Evolutionary conservation across 208 protist species (phyloP).

Genomic region (Trypanosomatidae sp.): DNA sequence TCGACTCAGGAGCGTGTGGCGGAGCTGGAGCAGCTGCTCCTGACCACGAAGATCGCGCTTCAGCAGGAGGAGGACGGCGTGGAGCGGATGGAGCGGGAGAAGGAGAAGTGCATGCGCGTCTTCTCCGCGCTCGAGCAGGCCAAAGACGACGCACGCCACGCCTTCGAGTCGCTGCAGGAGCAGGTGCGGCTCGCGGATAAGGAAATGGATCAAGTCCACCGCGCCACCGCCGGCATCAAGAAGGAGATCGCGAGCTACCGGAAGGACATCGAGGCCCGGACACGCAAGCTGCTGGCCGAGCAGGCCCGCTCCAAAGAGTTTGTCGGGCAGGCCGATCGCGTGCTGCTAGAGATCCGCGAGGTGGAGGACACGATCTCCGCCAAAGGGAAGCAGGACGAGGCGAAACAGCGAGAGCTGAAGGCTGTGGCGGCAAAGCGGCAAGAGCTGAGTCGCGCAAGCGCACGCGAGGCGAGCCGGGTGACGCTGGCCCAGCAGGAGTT

Average conservation of each 20-base stretch:
- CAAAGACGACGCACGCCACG: conserved; percentile 32
- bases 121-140: conserved; percentile 53
- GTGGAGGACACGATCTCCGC: conserved; percentile 78
- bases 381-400: conserved; percentile 65
- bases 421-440: conserved; percentile 74
- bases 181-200: conserved; percentile 64
- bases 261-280: conserved; percentile 75
- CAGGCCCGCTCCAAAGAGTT: conserved; percentile 85
- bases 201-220: conserved; percentile 72
- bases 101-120: conserved; percentile 57
- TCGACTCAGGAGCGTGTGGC: conserved; percentile 64
- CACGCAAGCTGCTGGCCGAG: conserved; percentile 83
- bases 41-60: conserved; percentile 51
- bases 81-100: conserved; percentile 65
- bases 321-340: conserved; percentile 42
- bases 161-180: conserved; percentile 37
- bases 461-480: conserved; percentile 74
- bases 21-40: conserved; percentile 77
- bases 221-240: conserved; percentile 27
- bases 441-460: conserved; percentile 80
- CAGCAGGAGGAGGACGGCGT: conserved; percentile 64
- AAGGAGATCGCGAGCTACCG: conserved; percentile 62
- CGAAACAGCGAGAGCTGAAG: conserved; percentile 65
- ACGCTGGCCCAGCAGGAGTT: conserved; percentile 86
- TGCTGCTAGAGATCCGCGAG: conserved; percentile 57